These are phyloP conservation scores for Priceomyces fermenticarens DNA, from an alignment of 805 yeast genomes.

Conservation along the genomic window DNA sequence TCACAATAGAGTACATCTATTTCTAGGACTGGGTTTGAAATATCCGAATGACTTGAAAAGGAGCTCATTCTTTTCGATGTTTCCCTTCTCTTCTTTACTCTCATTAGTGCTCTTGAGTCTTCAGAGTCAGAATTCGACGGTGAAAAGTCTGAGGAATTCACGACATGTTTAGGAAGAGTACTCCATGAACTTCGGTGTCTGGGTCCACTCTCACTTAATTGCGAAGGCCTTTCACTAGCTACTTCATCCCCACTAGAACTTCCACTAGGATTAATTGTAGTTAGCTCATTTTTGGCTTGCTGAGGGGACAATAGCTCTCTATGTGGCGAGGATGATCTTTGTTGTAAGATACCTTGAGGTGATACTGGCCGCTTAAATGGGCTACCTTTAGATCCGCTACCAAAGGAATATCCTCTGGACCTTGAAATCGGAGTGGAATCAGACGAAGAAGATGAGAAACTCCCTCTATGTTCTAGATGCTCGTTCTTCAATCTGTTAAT, in stretches of 20 bases:
- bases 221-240: slow-evolving; percentile 10
- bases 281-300: slow-evolving; percentile 26
- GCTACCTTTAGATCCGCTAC: slow-evolving; percentile 23
- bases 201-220: slow-evolving; percentile 1
- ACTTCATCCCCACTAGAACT: slow-evolving; percentile 32
- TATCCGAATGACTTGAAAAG: slow-evolving; percentile 6
- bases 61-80: slow-evolving; percentile 37
- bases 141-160: slow-evolving; percentile 31
- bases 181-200: slow-evolving; percentile 20
- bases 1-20: slow-evolving; percentile 80
- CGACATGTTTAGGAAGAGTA: slow-evolving; percentile 25
- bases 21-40: slow-evolving; percentile 14
- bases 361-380: slow-evolving; percentile 49
- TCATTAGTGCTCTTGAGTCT: slow-evolving; percentile 50
- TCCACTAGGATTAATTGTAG: slow-evolving; percentile 28
- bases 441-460: slow-evolving; percentile 49
- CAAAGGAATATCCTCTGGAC: slow-evolving; percentile 35
- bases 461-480: slow-evolving; percentile 60
- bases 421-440: slow-evolving; percentile 38
- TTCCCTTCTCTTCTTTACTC: slow-evolving; percentile 55
- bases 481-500: slow-evolving; percentile 84
- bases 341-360: slow-evolving; percentile 23
- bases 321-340: slow-evolving; percentile 26
- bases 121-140: slow-evolving; percentile 69
- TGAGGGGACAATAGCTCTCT: slow-evolving; percentile 14